Percentiles rank a stretch among this genome's conserved stretches.
Evolutionary conservation across 208 protist species (phyloP).

Genomic region (Acanthamoeba triangularis): DNA sequence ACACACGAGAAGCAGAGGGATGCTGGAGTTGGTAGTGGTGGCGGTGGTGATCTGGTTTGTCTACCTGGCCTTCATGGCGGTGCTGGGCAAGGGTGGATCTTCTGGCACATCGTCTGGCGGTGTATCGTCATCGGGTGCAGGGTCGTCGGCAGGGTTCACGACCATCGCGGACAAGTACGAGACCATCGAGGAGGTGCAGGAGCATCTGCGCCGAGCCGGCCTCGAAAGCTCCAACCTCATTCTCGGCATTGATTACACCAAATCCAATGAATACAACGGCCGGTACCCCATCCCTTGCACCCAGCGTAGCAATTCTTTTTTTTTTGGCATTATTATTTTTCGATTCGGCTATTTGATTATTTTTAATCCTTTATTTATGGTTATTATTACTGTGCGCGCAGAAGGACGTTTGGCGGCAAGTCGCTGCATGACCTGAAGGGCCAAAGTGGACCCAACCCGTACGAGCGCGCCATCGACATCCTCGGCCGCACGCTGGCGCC

Average conservation of each 20-base stretch:
- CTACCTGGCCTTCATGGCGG: not conserved
- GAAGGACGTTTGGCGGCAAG: slow-evolving; percentile 38
- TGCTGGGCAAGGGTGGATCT: not conserved
- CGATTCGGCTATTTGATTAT: not conserved
- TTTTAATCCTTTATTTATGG: no score
- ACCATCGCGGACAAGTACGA: slow-evolving; percentile 51
- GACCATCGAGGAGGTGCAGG: slow-evolving; percentile 72
- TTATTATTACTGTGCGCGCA: not conserved
- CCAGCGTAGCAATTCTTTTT: not conserved
- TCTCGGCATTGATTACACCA: slow-evolving; percentile 63
- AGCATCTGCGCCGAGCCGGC: slow-evolving; percentile 60
- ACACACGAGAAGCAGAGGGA: not conserved
- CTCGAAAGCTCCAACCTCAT: slow-evolving; percentile 82
- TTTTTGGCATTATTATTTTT: slow-evolving; percentile 39
- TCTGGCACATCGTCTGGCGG: not conserved
- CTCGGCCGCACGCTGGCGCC: slow-evolving; percentile 52
- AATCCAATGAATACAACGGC: slow-evolving; percentile 28
- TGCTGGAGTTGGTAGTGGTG: not conserved
- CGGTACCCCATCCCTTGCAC: not conserved
- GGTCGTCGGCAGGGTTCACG: not conserved
- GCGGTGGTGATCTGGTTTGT: not conserved
- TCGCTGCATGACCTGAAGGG: slow-evolving; percentile 31
- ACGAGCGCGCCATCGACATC: slow-evolving; percentile 59
- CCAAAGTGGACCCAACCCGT: not conserved
- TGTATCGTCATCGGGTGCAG: not conserved